Evolutionary conservation across 495 filamentous ascomycete genomes (phyloP), one percentile per base, ranked within the genome.

Genomic region (Pseudevernia furfuracea): DNA sequence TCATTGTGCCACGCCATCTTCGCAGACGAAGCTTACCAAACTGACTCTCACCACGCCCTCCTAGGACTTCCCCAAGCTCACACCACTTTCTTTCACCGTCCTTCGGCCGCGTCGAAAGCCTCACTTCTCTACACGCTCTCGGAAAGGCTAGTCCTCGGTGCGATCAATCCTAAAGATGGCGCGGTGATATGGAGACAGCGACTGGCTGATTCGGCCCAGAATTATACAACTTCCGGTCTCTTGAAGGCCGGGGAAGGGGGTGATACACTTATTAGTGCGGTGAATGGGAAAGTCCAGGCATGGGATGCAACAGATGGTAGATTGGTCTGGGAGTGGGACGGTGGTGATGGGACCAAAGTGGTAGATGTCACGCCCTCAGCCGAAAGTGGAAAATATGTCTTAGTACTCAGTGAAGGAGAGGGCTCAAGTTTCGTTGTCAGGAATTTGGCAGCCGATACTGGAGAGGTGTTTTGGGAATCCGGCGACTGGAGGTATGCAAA

Each of bases 21-120:
- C 78, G 78, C 82, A 59, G 94, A 99, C 71, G 94, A 97, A 72
- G 91, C 96, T 71, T 90, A 87, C 78, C 84, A 90, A 71, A 83
- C 91, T 73, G 94, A 99, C 77, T 97, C 89, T 80, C 95, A 97
- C 76, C 86, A 93, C 77, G 84, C 89, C 60, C 86, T 97, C 46
- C 78, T 97, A 69, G 94, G 94, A 67, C 73, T 87, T 23, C 92
- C 95, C 64, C 86, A 88, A 69, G 77, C 82, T 73, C 82, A 88
- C 52, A 89, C 90, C 44, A 96, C 91, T 59, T 96, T 99, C 82
- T 97, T 97, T 83, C 91, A 96, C 76, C 86, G 85, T 65, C 95
- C 94, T 17, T 82, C 86, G 62, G 75, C 84, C 23, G 80, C 87
- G 61, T 92, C 91, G 25, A 90, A 89, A 74, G 93, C 93, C 23